These are phyloP conservation scores for Amoebophrya sp. DNA, from an alignment of 169 alveolate genomes.

Conservation along the genomic window DNA sequence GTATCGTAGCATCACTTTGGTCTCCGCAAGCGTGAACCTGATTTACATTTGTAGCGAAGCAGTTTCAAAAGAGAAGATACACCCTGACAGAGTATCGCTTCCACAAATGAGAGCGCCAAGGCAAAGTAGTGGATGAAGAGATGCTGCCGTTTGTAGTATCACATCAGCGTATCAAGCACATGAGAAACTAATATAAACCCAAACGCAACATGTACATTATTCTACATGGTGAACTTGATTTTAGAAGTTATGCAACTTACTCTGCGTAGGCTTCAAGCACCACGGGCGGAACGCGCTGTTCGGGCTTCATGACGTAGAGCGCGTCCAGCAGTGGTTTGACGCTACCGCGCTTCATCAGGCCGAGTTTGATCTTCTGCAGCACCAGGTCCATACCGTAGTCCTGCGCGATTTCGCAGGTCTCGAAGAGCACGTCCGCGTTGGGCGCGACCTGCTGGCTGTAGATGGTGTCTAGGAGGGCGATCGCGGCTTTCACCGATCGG, in stretches of 20 bases:
- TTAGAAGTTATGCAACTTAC: no score
- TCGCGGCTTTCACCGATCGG: neutral
- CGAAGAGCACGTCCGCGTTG: neutral
- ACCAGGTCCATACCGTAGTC: neutral
- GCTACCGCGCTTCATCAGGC: neutral
- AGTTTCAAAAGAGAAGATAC: no score
- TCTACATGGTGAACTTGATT: no score
- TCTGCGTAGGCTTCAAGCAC: neutral
- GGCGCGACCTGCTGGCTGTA: neutral
- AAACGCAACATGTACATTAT: no score
- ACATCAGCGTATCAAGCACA: no score
- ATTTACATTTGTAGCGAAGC: no score
- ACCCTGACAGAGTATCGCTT: no score
- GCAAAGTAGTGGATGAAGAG: no score
- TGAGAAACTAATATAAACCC: no score
- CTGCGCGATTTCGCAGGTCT: neutral
- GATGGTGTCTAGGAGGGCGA: neutral
- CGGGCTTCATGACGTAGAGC: neutral
- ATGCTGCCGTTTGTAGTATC: no score
- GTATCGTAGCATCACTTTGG: neutral
- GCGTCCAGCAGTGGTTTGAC: neutral
- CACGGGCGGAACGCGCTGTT: neutral
- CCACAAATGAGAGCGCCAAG: no score
- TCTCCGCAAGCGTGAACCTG: neutral
- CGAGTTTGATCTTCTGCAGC: neutral